Conservation (phyloP, 2,329 filamentous ascomycete species). For the Cladorrhinum sp. region DNA sequence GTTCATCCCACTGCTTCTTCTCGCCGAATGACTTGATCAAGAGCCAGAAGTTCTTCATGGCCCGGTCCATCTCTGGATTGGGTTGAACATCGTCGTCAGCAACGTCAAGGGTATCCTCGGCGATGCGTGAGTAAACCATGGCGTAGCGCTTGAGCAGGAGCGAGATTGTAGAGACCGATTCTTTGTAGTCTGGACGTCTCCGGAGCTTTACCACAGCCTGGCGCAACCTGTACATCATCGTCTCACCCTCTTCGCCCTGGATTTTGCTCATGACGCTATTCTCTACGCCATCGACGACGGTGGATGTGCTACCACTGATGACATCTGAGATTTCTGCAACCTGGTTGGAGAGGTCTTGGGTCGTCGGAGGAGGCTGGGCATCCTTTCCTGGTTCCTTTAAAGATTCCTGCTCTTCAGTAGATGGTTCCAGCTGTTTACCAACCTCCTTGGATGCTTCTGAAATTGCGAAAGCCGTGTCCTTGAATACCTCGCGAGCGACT, state of each 20-base stretch:
- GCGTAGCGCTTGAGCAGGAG: constrained; percentile 76
- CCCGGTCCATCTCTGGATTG: constrained; percentile 72
- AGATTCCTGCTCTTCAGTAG: constrained; percentile 55
- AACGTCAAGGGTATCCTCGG: constrained; percentile 63
- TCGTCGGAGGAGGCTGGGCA: constrained; percentile 47
- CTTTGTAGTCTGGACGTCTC: constrained; percentile 75
- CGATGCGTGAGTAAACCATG: constrained; percentile 69
- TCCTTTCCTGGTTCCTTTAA: constrained; percentile 52
- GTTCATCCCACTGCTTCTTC: constrained; percentile 67
- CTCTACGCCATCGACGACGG: constrained; percentile 57
- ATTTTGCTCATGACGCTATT: constrained; percentile 73
- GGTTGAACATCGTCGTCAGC: constrained; percentile 68
- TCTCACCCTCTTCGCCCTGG: constrained; percentile 67
- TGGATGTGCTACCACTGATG: constrained; percentile 51
- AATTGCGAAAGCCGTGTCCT: constrained; percentile 77
- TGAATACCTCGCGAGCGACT: constrained; percentile 79
- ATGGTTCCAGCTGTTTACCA: constrained; percentile 70
- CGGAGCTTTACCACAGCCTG: constrained; percentile 71
- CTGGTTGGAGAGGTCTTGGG: constrained; percentile 62
- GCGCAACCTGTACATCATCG: constrained; percentile 72
- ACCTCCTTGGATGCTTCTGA: constrained; percentile 72
- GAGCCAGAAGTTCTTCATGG: constrained; percentile 75
- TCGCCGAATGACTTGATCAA: constrained; percentile 80
- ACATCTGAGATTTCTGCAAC: constrained; percentile 53
- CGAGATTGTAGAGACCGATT: constrained; percentile 78